Conservation (phyloP, 495 filamentous ascomycete species). For the Annulohypoxylon stygium region DNA sequence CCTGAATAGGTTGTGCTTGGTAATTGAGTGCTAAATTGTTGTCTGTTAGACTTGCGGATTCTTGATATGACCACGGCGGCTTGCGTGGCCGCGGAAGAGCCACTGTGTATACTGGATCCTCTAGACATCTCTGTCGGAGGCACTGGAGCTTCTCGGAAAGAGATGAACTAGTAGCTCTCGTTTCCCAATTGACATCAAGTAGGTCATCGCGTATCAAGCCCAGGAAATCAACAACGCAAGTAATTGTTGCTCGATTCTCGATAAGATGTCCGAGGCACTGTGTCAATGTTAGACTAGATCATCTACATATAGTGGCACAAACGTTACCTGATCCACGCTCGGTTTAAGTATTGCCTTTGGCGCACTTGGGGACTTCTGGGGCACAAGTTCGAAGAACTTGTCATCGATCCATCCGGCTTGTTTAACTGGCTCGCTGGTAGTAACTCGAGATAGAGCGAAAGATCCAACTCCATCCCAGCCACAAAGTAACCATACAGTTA, state of each 20-base stretch:
- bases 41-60: slow-evolving; percentile 8
- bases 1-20: slow-evolving; percentile 2
- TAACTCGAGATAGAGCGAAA: slow-evolving; percentile 31
- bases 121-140: slow-evolving; percentile 21
- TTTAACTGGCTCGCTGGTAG: background rate
- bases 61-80: slow-evolving; percentile 25
- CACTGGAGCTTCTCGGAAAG: slow-evolving; percentile 29
- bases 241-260: background rate
- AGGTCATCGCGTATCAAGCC: slow-evolving; percentile 12
- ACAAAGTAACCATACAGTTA: slow-evolving; percentile 42
- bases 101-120: slow-evolving; percentile 25
- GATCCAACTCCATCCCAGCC: slow-evolving; percentile 37
- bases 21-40: background rate
- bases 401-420: slow-evolving; percentile 3
- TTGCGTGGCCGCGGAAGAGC: slow-evolving; percentile 29
- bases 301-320: background rate
- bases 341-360: slow-evolving; percentile 14
- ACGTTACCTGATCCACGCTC: slow-evolving; percentile 22
- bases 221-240: slow-evolving; percentile 13
- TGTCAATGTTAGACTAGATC: slow-evolving; percentile 5
- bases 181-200: slow-evolving; percentile 23
- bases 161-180: slow-evolving; percentile 15
- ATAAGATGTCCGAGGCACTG: slow-evolving; percentile 19
- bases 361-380: background rate
- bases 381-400: slow-evolving; percentile 10